phyloP scores from a whole-genome alignment of 1,284 basidiomycete species.

The Ceratobasidium sp. region DNA sequence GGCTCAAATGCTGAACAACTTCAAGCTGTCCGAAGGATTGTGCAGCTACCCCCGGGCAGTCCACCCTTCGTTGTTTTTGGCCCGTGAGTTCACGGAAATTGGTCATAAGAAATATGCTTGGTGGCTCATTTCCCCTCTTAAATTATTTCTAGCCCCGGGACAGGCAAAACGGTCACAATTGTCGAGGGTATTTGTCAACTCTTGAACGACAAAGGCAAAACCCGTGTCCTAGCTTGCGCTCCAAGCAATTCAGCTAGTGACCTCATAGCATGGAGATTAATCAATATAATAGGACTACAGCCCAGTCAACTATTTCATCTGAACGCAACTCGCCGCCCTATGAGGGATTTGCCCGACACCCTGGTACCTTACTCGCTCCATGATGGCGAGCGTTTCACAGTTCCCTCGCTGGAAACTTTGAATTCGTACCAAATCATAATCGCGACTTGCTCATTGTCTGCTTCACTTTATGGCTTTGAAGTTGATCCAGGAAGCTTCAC shows the following conservation, averaged over 20 bases:
- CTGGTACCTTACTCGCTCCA: slow-evolving; percentile 9
- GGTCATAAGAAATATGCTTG: neutral
- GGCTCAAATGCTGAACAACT: slow-evolving; percentile 59
- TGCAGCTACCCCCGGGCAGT: slow-evolving; percentile 54
- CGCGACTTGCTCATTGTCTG: slow-evolving; percentile 65
- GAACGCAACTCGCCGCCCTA: slow-evolving; percentile 54
- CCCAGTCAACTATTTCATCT: slow-evolving; percentile 60
- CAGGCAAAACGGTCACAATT: slow-evolving; percentile 71
- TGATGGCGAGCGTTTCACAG: slow-evolving; percentile 15
- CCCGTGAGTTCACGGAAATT: too few species aligned
- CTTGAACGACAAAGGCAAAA: slow-evolving; percentile 53
- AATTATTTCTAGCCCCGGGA: slow-evolving; percentile 59
- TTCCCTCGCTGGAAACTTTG: slow-evolving; percentile 46
- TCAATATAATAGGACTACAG: slow-evolving; percentile 46
- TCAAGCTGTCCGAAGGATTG: slow-evolving; percentile 60
- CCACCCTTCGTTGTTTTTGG: slow-evolving; percentile 68
- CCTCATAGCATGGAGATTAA: slow-evolving; percentile 62
- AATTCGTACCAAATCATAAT: slow-evolving; percentile 61
- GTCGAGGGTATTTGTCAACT: slow-evolving; percentile 69
- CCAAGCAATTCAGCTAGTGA: slow-evolving; percentile 68
- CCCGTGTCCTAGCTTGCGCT: slow-evolving; percentile 65
- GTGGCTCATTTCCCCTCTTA: too few species aligned
- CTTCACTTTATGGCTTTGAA: slow-evolving; percentile 61
- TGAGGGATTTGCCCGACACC: neutral
- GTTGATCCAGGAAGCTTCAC: slow-evolving; percentile 62